Percentiles rank a stretch among this genome's conserved stretches.
Evolutionary conservation across 2,329 filamentous ascomycete species (phyloP).

Genomic region (Tolypocladium capitatum): DNA sequence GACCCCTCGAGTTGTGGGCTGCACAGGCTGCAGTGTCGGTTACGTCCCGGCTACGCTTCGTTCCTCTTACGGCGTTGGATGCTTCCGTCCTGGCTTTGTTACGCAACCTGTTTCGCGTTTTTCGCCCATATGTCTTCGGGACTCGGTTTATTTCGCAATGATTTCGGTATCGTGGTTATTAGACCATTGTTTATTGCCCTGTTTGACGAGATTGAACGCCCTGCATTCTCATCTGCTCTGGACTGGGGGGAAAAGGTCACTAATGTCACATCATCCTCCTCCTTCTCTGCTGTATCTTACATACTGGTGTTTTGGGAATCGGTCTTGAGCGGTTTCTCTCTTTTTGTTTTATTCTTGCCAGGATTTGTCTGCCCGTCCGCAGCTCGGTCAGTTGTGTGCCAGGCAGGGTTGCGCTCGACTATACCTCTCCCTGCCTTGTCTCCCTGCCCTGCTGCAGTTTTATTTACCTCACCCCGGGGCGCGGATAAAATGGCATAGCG

Average conservation of each 20-base stretch:
- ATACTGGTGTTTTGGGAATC: constrained; percentile 6
- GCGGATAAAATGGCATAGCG: not conserved
- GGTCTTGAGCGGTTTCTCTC: constrained; percentile 1
- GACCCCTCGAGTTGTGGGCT: not conserved
- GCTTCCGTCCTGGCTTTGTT: not conserved
- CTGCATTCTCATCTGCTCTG: not conserved
- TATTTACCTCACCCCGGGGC: not conserved
- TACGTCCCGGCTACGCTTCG: not conserved
- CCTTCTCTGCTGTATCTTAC: constrained; percentile 10
- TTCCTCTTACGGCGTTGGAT: not conserved
- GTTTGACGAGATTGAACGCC: not conserved
- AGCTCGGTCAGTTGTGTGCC: not conserved
- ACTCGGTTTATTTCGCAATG: not conserved
- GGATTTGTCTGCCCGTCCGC: not conserved
- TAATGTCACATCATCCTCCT: not conserved
- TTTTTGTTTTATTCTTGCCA: not conserved
- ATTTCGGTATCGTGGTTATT: not conserved
- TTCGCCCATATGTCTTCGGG: not conserved
- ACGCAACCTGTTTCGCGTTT: not conserved
- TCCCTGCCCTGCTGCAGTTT: not conserved
- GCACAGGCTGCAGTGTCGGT: not conserved
- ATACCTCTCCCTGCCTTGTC: not conserved
- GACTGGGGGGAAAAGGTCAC: not conserved
- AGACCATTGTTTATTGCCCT: not conserved
- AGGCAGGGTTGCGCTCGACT: not conserved